These are phyloP conservation scores for Phytophthora citricola DNA, from an alignment of 352 stramenopile genomes.

Conservation along the genomic window DNA sequence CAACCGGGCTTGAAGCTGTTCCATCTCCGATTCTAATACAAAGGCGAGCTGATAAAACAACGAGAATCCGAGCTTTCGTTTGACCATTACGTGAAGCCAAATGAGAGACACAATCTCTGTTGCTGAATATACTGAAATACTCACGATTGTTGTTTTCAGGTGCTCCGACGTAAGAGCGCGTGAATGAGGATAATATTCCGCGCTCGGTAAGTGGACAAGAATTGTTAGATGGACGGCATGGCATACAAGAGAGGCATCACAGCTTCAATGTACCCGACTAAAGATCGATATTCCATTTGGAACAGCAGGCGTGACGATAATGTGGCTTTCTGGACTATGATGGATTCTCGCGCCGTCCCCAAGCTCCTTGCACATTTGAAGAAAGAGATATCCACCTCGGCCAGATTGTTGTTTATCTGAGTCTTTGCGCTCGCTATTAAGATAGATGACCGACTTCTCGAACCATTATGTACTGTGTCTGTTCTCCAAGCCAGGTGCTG, in stretches of 20 bases:
- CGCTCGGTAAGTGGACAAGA: constrained; percentile 10
- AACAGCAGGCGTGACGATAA: constrained; percentile 17
- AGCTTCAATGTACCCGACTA: constrained; percentile 17
- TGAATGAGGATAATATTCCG: constrained; percentile 24
- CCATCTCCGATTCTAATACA: constrained; percentile 16
- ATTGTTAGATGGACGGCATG: constrained; percentile 12
- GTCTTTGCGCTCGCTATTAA: no score
- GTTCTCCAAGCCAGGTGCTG: no score
- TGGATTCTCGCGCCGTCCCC: no score
- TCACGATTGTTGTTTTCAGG: constrained; percentile 10
- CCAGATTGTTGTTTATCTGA: no score
- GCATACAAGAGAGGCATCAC: constrained; percentile 23
- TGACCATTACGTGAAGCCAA: constrained; percentile 22
- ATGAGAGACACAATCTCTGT: constrained; percentile 13
- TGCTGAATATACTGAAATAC: constrained; percentile 7
- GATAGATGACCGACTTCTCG: no score
- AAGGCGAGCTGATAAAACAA: constrained; percentile 18
- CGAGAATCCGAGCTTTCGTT: constrained; percentile 25
- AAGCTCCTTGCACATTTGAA: no score
- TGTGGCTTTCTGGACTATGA: neutral
- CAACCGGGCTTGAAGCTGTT: constrained; percentile 16
- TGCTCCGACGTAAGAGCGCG: constrained; percentile 1
- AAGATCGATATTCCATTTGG: constrained; percentile 22
- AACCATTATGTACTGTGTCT: no score
- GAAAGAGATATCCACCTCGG: no score